Base-by-base conservation (phyloP, 768 basidiomycete species). In the Strobilomyces echinocephalus region DNA sequence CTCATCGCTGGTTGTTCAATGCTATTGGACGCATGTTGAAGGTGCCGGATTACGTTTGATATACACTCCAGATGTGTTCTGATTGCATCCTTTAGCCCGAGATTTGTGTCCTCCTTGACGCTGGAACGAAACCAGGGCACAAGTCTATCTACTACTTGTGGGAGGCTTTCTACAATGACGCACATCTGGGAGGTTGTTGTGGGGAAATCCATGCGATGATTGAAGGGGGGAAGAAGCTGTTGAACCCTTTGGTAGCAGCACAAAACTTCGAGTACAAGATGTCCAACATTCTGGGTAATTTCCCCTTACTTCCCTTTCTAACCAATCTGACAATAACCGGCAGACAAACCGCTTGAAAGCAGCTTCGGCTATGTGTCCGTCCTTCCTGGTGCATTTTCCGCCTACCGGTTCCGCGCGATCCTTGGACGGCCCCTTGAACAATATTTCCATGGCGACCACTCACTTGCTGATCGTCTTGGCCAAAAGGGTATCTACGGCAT, bases 211-310 rank as follows among this genome's bases (percentile, higher is more conserved):
- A 95, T 58, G 95, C 95, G 55, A 95, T 95, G 95, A 89, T 95
- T 63, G 83, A 93, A 69, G 91, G 91, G 15, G 93, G 93, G 41
- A 85, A 71, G 71, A 97, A 97, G 69, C 81, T 97, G 24, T 69
- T 97, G 55, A 97, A 97, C 64, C 95, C 92, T 18, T 74, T 94
- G 46, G 81, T 97, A 30, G 95, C 95, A 8, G 93, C 95, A 15
- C 95, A 97, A 69, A 97, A 97, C 72, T 95, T 95, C 62, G 93
- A 95, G 73, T 97, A 97, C 75, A 97, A 93, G 74, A 95, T 97
- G 91, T 94, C 91, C 42, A 97, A 97, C 72, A 97, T 98, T 65
- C 76, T 97, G 28, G 88, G 86, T 84, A 60, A 50, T 75, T 52
- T 31, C n/a, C 9, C 8, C 11, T 45, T 20, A 44, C 10, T 20